Percentiles rank a stretch among this genome's conserved stretches.
Conservation (phyloP, 2,329 filamentous ascomycete species). For the Ceratocystis diversiconidia region DNA sequence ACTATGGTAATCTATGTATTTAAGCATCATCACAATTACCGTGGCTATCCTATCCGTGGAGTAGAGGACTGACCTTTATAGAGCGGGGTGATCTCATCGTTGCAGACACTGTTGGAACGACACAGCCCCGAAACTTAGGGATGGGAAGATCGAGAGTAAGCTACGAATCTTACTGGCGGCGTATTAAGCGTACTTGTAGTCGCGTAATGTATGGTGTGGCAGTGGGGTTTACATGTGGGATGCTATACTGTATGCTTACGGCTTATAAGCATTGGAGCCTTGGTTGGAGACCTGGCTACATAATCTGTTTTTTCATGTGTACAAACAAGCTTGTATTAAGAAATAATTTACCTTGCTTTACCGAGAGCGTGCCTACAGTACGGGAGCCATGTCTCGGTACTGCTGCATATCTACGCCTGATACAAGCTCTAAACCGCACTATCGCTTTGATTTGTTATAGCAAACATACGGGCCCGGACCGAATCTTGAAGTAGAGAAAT, state of each 20-base stretch:
- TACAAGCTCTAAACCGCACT: background rate
- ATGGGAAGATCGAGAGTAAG: background rate
- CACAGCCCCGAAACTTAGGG: background rate
- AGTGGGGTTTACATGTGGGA: too few species aligned
- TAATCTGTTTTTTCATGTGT: background rate
- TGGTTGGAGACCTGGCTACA: background rate
- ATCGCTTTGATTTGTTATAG: background rate
- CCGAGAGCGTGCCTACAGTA: background rate
- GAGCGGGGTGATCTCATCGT: background rate
- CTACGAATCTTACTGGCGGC: background rate
- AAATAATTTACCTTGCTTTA: background rate
- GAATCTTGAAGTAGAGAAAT: background rate
- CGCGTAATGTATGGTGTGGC: too few species aligned
- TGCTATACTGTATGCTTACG: too few species aligned
- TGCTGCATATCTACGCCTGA: background rate
- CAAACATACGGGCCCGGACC: background rate
- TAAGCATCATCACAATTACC: too few species aligned
- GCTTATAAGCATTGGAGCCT: background rate
- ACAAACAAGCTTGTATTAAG: background rate
- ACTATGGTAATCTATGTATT: too few species aligned
- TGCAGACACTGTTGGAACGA: background rate
- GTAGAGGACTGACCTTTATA: too few species aligned
- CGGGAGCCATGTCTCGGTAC: background rate
- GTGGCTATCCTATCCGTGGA: too few species aligned
- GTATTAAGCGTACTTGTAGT: too few species aligned